Percentiles rank a stretch among this genome's conserved stretches.
These are phyloP conservation scores for Pulveroboletus sp. DNA, from an alignment of 768 basidiomycete species.

Conservation along the genomic window DNA sequence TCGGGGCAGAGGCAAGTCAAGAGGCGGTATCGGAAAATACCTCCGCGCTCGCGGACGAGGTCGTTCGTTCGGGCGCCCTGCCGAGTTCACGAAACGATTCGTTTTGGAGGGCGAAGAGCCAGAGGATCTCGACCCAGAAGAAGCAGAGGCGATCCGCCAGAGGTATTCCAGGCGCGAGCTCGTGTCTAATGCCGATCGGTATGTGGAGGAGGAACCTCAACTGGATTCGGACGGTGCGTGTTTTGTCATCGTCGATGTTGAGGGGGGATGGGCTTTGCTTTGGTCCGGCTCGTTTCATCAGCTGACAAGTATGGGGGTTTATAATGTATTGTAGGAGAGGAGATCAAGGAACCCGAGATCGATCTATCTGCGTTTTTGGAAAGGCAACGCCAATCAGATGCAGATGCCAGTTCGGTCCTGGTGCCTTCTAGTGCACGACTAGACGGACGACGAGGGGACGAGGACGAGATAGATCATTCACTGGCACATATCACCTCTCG, in stretches of 20 bases:
- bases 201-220: constrained; percentile 64
- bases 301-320: background rate
- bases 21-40: constrained; percentile 71
- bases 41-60: constrained; percentile 67
- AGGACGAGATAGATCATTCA: constrained; percentile 52
- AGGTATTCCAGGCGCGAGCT: constrained; percentile 58
- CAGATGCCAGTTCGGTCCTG: constrained; percentile 25
- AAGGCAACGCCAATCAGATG: constrained; percentile 47
- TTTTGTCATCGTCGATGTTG: background rate
- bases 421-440: constrained; percentile 5
- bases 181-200: constrained; percentile 69
- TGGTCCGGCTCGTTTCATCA: background rate
- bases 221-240: constrained; percentile 63
- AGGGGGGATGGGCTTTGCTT: background rate
- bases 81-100: constrained; percentile 59
- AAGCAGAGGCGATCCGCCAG: constrained; percentile 40
- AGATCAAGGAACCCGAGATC: constrained; percentile 63
- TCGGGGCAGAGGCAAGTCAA: constrained; percentile 50
- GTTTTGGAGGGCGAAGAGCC: constrained; percentile 54
- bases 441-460: constrained; percentile 31
- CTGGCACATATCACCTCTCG: constrained; percentile 48
- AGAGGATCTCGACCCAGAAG: constrained; percentile 38
- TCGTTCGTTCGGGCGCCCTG: constrained; percentile 54
- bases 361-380: constrained; percentile 66
- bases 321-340: constrained; percentile 47